phyloP scores from a whole-genome alignment of 1,284 basidiomycete genomes.

The Entoloma clypeatum region DNA sequence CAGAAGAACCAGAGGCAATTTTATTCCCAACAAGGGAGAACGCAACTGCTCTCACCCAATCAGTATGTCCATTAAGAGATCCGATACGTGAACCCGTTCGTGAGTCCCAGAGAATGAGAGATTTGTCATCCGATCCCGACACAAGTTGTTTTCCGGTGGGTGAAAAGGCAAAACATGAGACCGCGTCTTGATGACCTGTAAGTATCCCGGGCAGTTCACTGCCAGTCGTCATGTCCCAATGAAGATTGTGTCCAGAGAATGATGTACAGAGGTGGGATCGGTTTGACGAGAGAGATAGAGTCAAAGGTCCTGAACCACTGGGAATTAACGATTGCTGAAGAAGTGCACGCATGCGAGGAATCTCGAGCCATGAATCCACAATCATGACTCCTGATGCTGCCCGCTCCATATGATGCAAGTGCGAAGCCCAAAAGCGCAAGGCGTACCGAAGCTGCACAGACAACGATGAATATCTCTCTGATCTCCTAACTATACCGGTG shows the following conservation, averaged over 20 bases:
- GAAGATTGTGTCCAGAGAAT: not conserved
- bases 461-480: not conserved
- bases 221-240: conserved; percentile 1
- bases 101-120: conserved; percentile 7
- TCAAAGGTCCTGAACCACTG: not conserved
- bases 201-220: too few species aligned
- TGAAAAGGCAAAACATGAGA: conserved; percentile 3
- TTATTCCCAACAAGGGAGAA: not conserved
- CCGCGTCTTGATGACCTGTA: too few species aligned
- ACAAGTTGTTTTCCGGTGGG: not conserved
- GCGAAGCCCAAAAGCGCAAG: conserved; percentile 1
- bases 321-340: conserved; percentile 1
- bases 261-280: not conserved
- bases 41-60: not conserved
- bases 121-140: not conserved
- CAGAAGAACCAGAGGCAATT: not conserved
- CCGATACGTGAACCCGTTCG: not conserved
- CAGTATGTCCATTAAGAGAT: not conserved
- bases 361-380: not conserved
- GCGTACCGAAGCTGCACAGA: conserved; percentile 8
- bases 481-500: not conserved
- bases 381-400: not conserved
- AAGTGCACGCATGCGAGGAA: not conserved
- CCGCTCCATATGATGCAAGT: not conserved
- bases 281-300: conserved; percentile 1